These are phyloP conservation scores for Scortechinia acanthostroma DNA, from an alignment of 2,329 filamentous ascomycete genomes.

Conservation along the genomic window DNA sequence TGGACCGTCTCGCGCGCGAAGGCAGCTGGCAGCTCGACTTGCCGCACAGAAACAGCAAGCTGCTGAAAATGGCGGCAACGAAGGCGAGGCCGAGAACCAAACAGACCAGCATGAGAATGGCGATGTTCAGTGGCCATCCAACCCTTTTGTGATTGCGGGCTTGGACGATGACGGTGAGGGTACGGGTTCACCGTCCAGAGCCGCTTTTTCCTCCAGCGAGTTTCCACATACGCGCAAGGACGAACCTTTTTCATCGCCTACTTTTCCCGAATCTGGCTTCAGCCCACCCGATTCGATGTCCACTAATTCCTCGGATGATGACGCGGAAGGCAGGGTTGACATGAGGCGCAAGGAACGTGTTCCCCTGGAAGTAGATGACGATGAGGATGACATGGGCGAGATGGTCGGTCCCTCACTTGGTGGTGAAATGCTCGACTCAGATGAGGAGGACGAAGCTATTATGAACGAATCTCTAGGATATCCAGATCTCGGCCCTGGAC, in stretches of 20 bases:
- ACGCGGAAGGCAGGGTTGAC: neutral
- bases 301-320: neutral
- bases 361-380: neutral
- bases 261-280: neutral
- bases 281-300: neutral
- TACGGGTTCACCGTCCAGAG: neutral
- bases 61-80: neutral
- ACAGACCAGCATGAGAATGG: neutral
- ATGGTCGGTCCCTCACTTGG: neutral
- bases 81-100: neutral
- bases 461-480: neutral
- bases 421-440: neutral
- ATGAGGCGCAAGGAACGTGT: neutral
- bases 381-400: conserved; percentile 1
- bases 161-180: neutral
- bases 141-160: conserved; percentile 1
- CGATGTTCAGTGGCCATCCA: neutral
- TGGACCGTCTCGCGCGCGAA: neutral
- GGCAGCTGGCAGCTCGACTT: neutral
- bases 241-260: neutral
- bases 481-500: no score
- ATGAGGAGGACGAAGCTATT: conserved; percentile 1
- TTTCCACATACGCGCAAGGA: no score
- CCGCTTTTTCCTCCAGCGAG: neutral
- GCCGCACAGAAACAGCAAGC: neutral